Percentiles rank a stretch among this genome's conserved stretches.
Conservation (phyloP, 805 yeast species). For the Priceomyces carsonii region DNA sequence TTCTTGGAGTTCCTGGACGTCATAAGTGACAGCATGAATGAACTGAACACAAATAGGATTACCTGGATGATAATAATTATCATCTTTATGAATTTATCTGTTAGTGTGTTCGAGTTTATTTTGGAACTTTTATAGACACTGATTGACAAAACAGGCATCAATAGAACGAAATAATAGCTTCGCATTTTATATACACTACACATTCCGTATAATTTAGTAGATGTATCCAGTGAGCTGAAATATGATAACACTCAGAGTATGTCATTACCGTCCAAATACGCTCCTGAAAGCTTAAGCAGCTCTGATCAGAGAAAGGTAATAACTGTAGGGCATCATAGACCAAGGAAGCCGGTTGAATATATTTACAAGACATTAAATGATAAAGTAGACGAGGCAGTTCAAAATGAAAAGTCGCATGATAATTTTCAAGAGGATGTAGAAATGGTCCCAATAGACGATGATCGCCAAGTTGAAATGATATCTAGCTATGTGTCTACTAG, state of each 20-base stretch:
- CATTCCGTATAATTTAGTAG: too few species aligned
- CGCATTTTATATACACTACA: too few species aligned
- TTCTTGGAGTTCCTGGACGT: constrained; percentile 92
- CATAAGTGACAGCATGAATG: constrained; percentile 91
- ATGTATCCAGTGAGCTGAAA: too few species aligned
- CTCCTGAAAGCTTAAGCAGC: constrained; percentile 34
- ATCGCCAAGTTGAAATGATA: constrained; percentile 42
- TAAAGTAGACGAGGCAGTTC: constrained; percentile 22
- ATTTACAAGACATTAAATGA: constrained; percentile 24
- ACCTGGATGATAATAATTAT: constrained; percentile 87
- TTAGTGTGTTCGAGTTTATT: constrained; percentile 69
- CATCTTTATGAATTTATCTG: constrained; percentile 74
- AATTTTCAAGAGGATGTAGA: constrained; percentile 37
- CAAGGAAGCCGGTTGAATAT: constrained; percentile 20
- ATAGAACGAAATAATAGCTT: too few species aligned
- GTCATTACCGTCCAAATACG: constrained; percentile 38
- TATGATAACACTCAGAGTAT: too few species aligned
- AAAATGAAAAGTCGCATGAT: constrained; percentile 4
- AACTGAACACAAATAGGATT: constrained; percentile 85
- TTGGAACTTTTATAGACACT: constrained; percentile 42
- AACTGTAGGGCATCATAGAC: constrained; percentile 22
- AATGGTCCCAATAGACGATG: constrained; percentile 51
- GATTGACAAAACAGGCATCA: too few species aligned
- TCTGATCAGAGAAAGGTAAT: constrained; percentile 23
- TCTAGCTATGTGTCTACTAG: constrained; percentile 32